Conservation (phyloP, 2,329 filamentous ascomycete genomes). For the Endothia cerciana region DNA sequence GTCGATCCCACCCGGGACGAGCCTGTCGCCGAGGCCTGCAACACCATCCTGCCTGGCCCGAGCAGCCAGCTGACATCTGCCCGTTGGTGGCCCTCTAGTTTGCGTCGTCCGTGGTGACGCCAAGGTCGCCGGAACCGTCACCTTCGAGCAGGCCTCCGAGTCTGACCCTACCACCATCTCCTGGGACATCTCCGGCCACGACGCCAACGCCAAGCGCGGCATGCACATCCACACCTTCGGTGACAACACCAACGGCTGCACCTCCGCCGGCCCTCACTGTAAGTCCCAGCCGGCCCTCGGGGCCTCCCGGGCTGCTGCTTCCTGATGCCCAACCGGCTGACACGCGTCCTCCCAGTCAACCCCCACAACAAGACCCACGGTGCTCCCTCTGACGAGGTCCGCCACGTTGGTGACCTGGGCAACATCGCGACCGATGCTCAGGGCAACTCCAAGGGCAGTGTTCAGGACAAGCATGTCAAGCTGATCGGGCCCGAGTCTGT, state of each 20-base stretch:
- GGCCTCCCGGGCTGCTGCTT: neutral
- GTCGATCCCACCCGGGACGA: neutral
- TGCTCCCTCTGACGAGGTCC: slow-evolving; percentile 77
- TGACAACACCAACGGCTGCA: slow-evolving; percentile 99
- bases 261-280: slow-evolving; percentile 97
- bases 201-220: slow-evolving; percentile 93
- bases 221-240: slow-evolving; percentile 99
- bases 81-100: slow-evolving; percentile 59
- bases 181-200: slow-evolving; percentile 91
- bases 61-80: slow-evolving; percentile 20
- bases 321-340: slow-evolving; percentile 14
- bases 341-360: slow-evolving; percentile 70
- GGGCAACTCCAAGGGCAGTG: slow-evolving; percentile 83
- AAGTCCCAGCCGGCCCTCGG: slow-evolving; percentile 45
- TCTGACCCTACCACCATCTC: slow-evolving; percentile 80
- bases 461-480: slow-evolving; percentile 85
- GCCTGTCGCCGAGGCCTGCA: neutral
- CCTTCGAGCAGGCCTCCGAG: slow-evolving; percentile 92
- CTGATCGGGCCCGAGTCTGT: slow-evolving; percentile 95
- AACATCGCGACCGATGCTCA: slow-evolving; percentile 95
- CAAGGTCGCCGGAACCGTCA: slow-evolving; percentile 90
- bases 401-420: slow-evolving; percentile 96
- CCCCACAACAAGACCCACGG: slow-evolving; percentile 91
- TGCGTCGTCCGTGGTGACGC: slow-evolving; percentile 97
- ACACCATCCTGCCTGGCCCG: neutral